These are phyloP conservation scores for Lichtheimia ramosa DNA, from an alignment of 371 early-diverging fungal genomes.

Conservation along the genomic window DNA sequence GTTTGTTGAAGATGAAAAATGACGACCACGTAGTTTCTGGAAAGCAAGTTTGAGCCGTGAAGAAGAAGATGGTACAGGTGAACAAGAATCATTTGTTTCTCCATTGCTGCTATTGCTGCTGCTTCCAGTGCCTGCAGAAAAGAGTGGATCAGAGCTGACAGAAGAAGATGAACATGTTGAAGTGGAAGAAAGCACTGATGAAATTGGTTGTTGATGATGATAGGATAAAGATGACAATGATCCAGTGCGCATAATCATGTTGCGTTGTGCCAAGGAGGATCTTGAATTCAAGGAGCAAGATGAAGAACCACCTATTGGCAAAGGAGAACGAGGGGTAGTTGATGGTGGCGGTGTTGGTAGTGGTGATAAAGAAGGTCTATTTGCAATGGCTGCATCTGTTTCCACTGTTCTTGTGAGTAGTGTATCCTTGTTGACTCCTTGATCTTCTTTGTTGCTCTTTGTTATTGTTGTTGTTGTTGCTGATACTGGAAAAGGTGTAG, in stretches of 20 bases:
- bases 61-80: constrained; percentile 1
- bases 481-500: neutral
- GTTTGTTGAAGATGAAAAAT: no score
- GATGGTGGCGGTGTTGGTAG: neutral
- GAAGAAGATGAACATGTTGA: neutral
- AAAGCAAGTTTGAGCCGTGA: constrained; percentile 14
- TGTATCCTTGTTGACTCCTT: neutral
- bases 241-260: no score
- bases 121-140: no score
- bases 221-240: no score
- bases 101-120: neutral
- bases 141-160: neutral
- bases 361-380: no score
- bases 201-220: neutral
- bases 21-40: constrained; percentile 5
- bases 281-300: constrained; percentile 1
- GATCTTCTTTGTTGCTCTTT: neutral
- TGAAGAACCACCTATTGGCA: neutral
- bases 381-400: neutral
- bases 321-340: constrained; percentile 9
- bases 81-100: neutral
- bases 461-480: neutral
- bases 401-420: neutral
- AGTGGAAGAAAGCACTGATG: neutral
- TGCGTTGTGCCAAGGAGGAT: no score